phyloP scores from a whole-genome alignment of 176 grass and related monocot species.

The Typha latifolia region DNA sequence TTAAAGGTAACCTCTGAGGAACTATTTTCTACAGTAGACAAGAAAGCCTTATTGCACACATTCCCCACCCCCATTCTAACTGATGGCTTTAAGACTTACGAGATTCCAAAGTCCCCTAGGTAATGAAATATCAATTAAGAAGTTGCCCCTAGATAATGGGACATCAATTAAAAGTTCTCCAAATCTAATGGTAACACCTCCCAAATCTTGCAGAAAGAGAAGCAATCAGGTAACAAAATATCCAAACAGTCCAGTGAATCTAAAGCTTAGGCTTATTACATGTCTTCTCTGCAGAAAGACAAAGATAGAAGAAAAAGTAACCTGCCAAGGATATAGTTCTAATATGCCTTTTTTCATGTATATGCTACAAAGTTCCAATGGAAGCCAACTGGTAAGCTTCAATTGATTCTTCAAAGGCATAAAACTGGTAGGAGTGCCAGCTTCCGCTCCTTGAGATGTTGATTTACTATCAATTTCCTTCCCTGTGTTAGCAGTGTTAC shows the following conservation, averaged over 20 bases:
- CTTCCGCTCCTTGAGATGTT: slow-evolving; percentile 29
- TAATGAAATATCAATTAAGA: no score
- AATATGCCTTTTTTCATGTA: slow-evolving; percentile 83
- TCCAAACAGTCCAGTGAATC: background rate
- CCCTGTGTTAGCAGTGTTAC: slow-evolving; percentile 7
- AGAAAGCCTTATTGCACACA: no score
- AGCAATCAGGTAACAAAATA: no score
- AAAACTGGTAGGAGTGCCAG: slow-evolving; percentile 50
- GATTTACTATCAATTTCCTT: slow-evolving; percentile 26
- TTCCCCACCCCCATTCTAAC: no score
- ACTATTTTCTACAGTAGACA: no score
- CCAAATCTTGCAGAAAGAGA: no score
- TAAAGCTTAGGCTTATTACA: background rate
- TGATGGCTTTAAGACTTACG: no score
- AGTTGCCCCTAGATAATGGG: no score
- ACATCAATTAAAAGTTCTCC: no score
- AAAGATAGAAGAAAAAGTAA: slow-evolving; percentile 23
- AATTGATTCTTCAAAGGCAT: slow-evolving; percentile 48
- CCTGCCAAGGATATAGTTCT: slow-evolving; percentile 93
- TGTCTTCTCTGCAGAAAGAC: slow-evolving; percentile 12
- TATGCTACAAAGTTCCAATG: slow-evolving; percentile 60
- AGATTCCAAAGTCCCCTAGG: no score
- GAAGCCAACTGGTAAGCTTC: slow-evolving; percentile 79
- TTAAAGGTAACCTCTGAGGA: no score
- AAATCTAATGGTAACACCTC: no score